phyloP scores from a whole-genome alignment of 371 early-diverging fungal genomes.

The Saksenaea vasiformis region DNA sequence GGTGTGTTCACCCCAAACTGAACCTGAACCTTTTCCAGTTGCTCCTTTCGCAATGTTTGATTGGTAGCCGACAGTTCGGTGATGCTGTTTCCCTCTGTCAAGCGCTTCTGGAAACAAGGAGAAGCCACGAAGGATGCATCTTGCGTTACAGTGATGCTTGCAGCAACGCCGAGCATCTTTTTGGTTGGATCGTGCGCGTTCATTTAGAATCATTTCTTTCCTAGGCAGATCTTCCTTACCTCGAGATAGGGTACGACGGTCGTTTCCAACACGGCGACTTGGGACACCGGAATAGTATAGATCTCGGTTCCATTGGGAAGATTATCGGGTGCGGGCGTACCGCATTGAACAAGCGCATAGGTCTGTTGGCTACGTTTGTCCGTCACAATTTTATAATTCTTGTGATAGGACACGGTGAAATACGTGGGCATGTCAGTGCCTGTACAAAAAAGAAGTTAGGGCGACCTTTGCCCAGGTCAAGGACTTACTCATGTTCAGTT shows the following conservation, averaged over 20 bases:
- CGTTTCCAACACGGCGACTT: slow-evolving; percentile 63
- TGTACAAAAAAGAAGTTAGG: background rate
- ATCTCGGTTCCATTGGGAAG: slow-evolving; percentile 54
- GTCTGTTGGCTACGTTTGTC: slow-evolving; percentile 41
- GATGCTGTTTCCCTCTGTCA: slow-evolving; percentile 27
- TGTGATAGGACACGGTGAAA: slow-evolving; percentile 64
- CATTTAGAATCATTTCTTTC: too few species aligned
- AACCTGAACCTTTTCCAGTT: slow-evolving; percentile 42
- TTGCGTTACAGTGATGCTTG: slow-evolving; percentile 54
- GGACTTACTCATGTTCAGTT: slow-evolving; percentile 49
- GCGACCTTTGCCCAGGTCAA: background rate
- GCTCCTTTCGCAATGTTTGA: slow-evolving; percentile 39
- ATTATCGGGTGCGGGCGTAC: slow-evolving; percentile 56
- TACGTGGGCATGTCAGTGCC: slow-evolving; percentile 45
- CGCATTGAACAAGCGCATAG: slow-evolving; percentile 73
- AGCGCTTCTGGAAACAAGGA: slow-evolving; percentile 64
- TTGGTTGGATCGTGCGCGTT: background rate
- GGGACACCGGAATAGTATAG: slow-evolving; percentile 60
- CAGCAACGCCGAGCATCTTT: slow-evolving; percentile 66
- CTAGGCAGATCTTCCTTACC: too few species aligned
- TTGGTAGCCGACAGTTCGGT: slow-evolving; percentile 39
- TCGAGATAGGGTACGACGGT: slow-evolving; percentile 68
- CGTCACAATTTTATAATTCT: slow-evolving; percentile 64
- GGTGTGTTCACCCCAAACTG: slow-evolving; percentile 38
- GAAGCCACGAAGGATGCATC: slow-evolving; percentile 63